phyloP scores from a whole-genome alignment of 1,284 basidiomycete genomes.

The Ustilago tritici region DNA sequence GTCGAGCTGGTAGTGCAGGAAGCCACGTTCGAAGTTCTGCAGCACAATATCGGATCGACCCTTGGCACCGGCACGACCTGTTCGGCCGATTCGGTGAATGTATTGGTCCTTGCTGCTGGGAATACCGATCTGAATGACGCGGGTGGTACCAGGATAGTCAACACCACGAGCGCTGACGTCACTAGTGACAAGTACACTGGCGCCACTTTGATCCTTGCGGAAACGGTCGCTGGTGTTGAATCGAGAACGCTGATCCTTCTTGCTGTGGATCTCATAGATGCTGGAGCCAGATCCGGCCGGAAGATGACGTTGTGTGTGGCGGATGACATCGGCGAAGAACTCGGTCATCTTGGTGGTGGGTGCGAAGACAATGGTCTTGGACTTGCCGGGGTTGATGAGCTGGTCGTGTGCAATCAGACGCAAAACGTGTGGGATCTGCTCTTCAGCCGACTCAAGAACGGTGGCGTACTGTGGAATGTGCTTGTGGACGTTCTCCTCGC shows the following conservation, averaged over 20 bases:
- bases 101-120: conserved; percentile 82
- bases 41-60: conserved; percentile 90
- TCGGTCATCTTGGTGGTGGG: conserved; percentile 88
- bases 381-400: conserved; percentile 77
- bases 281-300: conserved; percentile 37
- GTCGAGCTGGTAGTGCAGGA: conserved; percentile 77
- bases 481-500: conserved; percentile 77
- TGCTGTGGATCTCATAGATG: conserved; percentile 86
- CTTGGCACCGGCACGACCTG: conserved; percentile 80
- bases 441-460: conserved; percentile 76
- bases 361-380: conserved; percentile 89
- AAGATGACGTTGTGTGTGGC: conserved; percentile 26
- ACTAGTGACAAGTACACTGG: conserved; percentile 71
- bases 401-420: conserved; percentile 91
- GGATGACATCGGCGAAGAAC: conserved; percentile 76
- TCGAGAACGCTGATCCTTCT: conserved; percentile 78
- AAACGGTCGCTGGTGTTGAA: conserved; percentile 78
- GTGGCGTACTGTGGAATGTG: conserved; percentile 89
- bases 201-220: conserved; percentile 74
- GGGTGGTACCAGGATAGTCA: conserved; percentile 80
- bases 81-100: conserved; percentile 90
- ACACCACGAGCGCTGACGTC: conserved; percentile 72
- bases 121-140: conserved; percentile 91
- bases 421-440: conserved; percentile 84
- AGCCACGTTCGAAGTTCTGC: conserved; percentile 83